Percentiles rank a stretch among this genome's conserved stretches.
These are phyloP conservation scores for Xerocomus potaroensis DNA, from an alignment of 768 basidiomycete species.

Conservation along the genomic window DNA sequence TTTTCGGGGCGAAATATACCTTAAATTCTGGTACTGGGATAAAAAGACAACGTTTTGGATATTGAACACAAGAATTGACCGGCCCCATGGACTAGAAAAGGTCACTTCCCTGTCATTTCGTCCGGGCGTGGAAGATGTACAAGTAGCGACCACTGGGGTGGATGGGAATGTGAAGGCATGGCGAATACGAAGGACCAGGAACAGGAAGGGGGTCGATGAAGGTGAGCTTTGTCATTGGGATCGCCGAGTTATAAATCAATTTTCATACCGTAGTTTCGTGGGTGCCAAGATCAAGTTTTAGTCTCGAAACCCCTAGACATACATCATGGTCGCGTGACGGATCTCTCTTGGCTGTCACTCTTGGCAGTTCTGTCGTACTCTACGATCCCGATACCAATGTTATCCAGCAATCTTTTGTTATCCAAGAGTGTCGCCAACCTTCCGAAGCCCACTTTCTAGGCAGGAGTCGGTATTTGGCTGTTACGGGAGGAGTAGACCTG, in stretches of 20 bases:
- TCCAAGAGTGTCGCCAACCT: slow-evolving; percentile 47
- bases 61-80: slow-evolving; percentile 86
- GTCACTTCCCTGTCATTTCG: slow-evolving; percentile 71
- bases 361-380: slow-evolving; percentile 62
- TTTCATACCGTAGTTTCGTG: slow-evolving; percentile 46
- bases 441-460: slow-evolving; percentile 64
- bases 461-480: slow-evolving; percentile 57
- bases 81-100: slow-evolving; percentile 68
- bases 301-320: slow-evolving; percentile 62
- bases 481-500: slow-evolving; percentile 45
- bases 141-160: slow-evolving; percentile 69
- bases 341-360: slow-evolving; percentile 74
- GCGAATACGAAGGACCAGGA: slow-evolving; percentile 51
- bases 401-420: slow-evolving; percentile 55
- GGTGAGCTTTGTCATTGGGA: slow-evolving; percentile 36
- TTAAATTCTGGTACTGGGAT: slow-evolving; percentile 93
- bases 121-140: slow-evolving; percentile 37
- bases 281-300: slow-evolving; percentile 71
- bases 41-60: slow-evolving; percentile 55
- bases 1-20: slow-evolving; percentile 64
- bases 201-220: slow-evolving; percentile 47
- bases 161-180: slow-evolving; percentile 81
- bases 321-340: slow-evolving; percentile 82
- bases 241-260: not conserved
- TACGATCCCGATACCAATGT: slow-evolving; percentile 67